A percentile compares a stretch with the other conserved stretches of the same genome.
phyloP scores from a whole-genome alignment of 1,284 basidiomycete genomes.

The Ganoderma lucidum region DNA sequence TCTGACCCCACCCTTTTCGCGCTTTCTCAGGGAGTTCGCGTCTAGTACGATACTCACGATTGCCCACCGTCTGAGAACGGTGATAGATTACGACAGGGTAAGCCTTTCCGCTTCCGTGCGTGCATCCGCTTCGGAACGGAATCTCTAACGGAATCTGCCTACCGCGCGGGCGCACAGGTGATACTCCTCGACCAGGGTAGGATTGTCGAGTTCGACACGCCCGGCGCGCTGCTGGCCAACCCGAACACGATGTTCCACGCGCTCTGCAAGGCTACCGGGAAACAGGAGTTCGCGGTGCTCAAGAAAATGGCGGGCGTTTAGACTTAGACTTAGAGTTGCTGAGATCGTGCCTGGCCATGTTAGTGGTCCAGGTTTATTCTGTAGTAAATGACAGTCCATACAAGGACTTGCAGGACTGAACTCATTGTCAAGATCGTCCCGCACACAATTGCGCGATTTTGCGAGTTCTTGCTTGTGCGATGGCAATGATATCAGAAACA shows the following conservation, averaged over 20 bases:
- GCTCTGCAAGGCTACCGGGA: constrained; percentile 86
- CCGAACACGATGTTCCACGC: constrained; percentile 75
- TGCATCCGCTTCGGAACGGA: background rate
- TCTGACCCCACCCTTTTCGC: constrained; percentile 16
- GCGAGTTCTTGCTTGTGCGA: no score
- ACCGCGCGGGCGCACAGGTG: constrained; percentile 54
- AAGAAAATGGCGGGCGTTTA: constrained; percentile 69
- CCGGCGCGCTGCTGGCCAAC: constrained; percentile 72
- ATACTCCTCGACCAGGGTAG: constrained; percentile 90
- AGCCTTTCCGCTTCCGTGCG: constrained; percentile 5
- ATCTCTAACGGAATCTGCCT: constrained; percentile 15
- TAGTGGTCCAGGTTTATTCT: no score
- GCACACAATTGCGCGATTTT: no score
- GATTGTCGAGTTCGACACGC: constrained; percentile 86
- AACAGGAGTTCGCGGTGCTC: constrained; percentile 79
- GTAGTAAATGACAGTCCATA: no score
- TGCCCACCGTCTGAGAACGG: constrained; percentile 72
- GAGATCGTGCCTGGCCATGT: no score
- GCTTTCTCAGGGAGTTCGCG: constrained; percentile 53
- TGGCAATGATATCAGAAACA: no score
- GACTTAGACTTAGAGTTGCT: background rate
- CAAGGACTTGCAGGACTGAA: no score
- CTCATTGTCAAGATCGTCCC: no score
- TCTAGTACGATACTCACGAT: constrained; percentile 67
- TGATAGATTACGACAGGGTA: constrained; percentile 67